A percentile compares a stretch with the other conserved stretches of the same genome.
phyloP scores from a whole-genome alignment of 805 yeast species.

The Wickerhamiella hasegawae region DNA sequence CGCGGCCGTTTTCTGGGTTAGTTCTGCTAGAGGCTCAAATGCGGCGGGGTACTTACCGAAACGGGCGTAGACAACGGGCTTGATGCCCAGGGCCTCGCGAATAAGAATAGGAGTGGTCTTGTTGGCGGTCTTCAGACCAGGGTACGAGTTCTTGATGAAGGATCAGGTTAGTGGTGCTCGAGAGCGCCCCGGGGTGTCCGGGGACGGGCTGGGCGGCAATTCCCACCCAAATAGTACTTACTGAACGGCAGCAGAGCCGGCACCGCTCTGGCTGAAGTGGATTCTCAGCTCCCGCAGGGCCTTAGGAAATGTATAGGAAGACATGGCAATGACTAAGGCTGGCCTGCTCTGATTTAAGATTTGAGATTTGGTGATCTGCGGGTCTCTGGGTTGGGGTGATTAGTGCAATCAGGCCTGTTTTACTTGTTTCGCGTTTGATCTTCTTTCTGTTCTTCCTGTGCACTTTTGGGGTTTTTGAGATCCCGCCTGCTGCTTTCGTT shows the following conservation, averaged over 20 bases:
- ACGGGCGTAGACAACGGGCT: constrained; percentile 63
- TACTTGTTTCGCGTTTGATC: too few species aligned
- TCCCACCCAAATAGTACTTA: constrained; percentile 14
- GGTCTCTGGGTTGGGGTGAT: too few species aligned
- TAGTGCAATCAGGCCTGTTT: too few species aligned
- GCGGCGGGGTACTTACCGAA: constrained; percentile 28
- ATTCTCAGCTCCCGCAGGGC: constrained; percentile 67
- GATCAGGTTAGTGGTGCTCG: constrained; percentile 23
- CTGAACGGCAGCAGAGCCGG: constrained; percentile 49
- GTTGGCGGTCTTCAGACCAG: constrained; percentile 44
- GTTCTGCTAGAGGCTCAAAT: not conserved
- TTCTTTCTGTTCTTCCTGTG: too few species aligned
- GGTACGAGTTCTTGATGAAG: constrained; percentile 47
- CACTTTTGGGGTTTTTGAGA: too few species aligned
- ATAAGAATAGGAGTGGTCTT: constrained; percentile 58
- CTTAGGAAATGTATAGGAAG: constrained; percentile 25
- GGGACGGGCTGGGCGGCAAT: too few species aligned
- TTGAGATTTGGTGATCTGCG: too few species aligned
- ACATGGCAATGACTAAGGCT: too few species aligned
- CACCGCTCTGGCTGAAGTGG: constrained; percentile 68
- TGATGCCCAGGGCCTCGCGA: constrained; percentile 59
- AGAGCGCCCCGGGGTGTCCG: too few species aligned
- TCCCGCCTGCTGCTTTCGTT: too few species aligned
- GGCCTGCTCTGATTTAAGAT: too few species aligned
- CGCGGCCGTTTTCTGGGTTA: constrained; percentile 28